Evolutionary conservation across 345 rosid genomes (phyloP), one percentile per base, ranked within the genome.

Genomic region (Zanthoxylum bungeanum): DNA sequence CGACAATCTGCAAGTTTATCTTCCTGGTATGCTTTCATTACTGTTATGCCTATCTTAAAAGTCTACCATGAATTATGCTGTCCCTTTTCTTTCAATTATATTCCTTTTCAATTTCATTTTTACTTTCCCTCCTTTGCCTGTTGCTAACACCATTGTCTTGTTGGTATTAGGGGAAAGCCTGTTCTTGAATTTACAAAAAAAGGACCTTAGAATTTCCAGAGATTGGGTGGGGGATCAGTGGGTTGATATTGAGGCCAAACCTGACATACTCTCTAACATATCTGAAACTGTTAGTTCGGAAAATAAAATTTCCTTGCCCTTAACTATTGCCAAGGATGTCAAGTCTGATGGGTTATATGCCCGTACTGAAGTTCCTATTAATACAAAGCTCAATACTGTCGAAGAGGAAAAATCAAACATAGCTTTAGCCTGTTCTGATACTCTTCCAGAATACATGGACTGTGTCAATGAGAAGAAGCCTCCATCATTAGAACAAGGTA

Each of bases 221-320:
- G 99, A 95, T 78, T 91, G 97, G 97, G 76, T 82, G 56, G 91
- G 90, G 46, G 85, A 85, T 71, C 74, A 72, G 40, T 95, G 99
- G 99, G 77, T 91, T 72, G 93, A 86, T 66, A 76, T 92, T 21
- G 81, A 80, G 76, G 79, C 88, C 31, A 88, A 83, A 74, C 87
- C 85, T 0, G 86, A 87, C 44, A 79, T 95, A 75, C 81, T 84
- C 55, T 80, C 93, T n/a, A 77, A 72, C 67, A 77, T 92, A 78
- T 77, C 85, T 52, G 55, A 79, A 52, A 64, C 72, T 53, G 30
- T 58, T 73, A 76, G 70, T 66, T 80, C 67, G 0, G 94, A 84
- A 49, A 79, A 68, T 50, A 90, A 85, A 85, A 52, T 76, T 75
- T 80, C 88, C 66, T 42, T 73, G 44, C 83, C 86, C 33, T 72